Evolutionary conservation across 1,139 yeast species (phyloP), one percentile per base, ranked within the genome.

Genomic region (Taiozyma sp.): DNA sequence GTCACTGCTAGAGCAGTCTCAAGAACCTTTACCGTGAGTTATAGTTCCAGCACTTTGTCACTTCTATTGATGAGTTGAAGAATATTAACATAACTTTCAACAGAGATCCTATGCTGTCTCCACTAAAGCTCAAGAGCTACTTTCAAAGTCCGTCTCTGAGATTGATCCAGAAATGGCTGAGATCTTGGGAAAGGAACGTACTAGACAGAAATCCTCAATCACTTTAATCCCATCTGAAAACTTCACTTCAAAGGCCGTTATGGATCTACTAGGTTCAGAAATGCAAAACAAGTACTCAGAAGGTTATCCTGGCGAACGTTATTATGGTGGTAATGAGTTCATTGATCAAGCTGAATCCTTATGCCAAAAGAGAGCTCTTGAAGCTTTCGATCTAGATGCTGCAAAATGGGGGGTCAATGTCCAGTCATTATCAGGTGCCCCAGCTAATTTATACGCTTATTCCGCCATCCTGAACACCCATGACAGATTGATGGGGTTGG

Each of bases 241-340:
- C 72, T 89, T 90, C 74, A 91, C 98, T 50, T 88, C 97, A 47
- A 85, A 83, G 68, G 90, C 97, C 24, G 98, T 91, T 30, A 87
- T 91, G 84, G 96, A 91, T 65, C 79, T 91, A 47, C 79, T 91
- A 64, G 97, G 98, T 53, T 86, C 97, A 21, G 96, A 89, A 71
- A 89, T 91, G 96, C 95, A 89, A 72, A 91, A 91, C 80, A 91
- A 91, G 77, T 91, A 91, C 73, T 89, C 97, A n/a, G 98, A 91
- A 74, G 97, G 97, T 54, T 91, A 91, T 72, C 98, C 98, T 47
- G 97, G 97, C 56, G 97, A 90, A 64, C 83, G 98, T 69, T 91
- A 91, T 74, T 91, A 91, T 65, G 98, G 98, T 68, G 98, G 98
- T 68, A 91, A 91, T 69, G 91, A 91, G 73, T 83, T 84, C 70